Evolutionary conservation across 2,329 filamentous ascomycete genomes (phyloP).

Genomic region (Calonectria pauciramosa): DNA sequence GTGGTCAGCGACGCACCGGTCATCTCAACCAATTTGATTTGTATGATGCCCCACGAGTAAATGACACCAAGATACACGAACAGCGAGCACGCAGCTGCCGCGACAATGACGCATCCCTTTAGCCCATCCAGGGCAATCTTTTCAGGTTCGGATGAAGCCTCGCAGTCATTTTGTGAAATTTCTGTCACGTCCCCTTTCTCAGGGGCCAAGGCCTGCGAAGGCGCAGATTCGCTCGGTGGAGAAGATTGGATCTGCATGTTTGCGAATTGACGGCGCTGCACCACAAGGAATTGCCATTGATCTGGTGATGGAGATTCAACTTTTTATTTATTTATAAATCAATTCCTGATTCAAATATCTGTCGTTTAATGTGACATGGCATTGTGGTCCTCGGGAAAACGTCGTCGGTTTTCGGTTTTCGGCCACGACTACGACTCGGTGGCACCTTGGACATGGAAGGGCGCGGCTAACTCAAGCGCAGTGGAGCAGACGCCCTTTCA

Average conservation of each 20-base stretch:
- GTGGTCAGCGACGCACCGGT: constrained; percentile 43
- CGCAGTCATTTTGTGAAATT: neutral
- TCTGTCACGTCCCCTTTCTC: constrained; percentile 31
- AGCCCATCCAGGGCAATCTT: constrained; percentile 31
- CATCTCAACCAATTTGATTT: constrained; percentile 44
- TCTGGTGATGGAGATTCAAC: too few species aligned
- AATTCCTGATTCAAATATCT: neutral
- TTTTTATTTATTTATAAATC: neutral
- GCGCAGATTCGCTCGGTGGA: neutral
- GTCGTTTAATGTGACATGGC: neutral
- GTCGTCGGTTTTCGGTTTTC: constrained; percentile 18
- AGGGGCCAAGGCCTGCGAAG: neutral
- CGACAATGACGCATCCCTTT: constrained; percentile 35
- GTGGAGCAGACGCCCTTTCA: neutral
- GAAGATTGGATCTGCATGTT: constrained; percentile 32
- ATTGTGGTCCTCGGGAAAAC: neutral
- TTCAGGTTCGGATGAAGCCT: neutral
- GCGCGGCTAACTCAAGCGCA: neutral
- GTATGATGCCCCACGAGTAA: constrained; percentile 51
- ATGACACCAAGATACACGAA: constrained; percentile 49
- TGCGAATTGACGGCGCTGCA: neutral
- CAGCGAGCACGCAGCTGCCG: constrained; percentile 38
- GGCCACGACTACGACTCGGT: neutral
- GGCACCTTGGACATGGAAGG: neutral
- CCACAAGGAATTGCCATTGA: neutral